Conservation (phyloP, 73 alveolate species). For the Paramecium sexaurelia region DNA sequence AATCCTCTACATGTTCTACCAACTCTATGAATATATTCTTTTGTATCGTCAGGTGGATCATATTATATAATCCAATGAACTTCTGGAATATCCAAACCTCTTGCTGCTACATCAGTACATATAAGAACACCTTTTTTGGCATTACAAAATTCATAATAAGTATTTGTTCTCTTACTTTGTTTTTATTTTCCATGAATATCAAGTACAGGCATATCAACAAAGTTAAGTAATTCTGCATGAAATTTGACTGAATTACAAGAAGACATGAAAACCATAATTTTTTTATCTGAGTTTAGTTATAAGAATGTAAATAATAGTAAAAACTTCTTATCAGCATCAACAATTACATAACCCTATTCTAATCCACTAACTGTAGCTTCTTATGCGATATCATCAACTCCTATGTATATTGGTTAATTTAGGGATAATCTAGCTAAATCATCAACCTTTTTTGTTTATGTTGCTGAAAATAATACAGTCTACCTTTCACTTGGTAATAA, state of each 20-base stretch:
- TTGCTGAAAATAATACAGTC: constrained; percentile 98
- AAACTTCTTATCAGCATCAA: constrained; percentile 89
- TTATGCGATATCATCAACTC: constrained; percentile 68
- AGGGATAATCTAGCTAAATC: constrained; percentile 91
- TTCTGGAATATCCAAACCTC: constrained; percentile 93
- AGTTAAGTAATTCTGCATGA: constrained; percentile 96
- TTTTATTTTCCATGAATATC: constrained; percentile 68
- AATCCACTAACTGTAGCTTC: constrained; percentile 81
- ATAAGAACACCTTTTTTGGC: constrained; percentile 95
- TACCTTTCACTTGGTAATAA: constrained; percentile 95
- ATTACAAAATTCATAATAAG: constrained; percentile 97
- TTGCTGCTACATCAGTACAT: constrained; percentile 99
- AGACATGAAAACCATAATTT: constrained; percentile 93
- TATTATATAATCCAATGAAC: constrained; percentile 95
- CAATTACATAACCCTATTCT: constrained; percentile 93
- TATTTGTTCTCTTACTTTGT: constrained; percentile 78
- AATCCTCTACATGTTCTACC: constrained; percentile 99
- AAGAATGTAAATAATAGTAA: constrained; percentile 91
- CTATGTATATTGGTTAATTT: constrained; percentile 88
- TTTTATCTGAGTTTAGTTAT: constrained; percentile 90
- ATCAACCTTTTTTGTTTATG: constrained; percentile 96
- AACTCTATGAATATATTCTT: constrained; percentile 99
- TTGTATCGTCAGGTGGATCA: constrained; percentile 99
- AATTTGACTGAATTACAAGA: constrained; percentile 96
- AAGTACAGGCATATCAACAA: constrained; percentile 96